Base-by-base conservation (phyloP, 495 filamentous ascomycete species). In the Pseudomonodictys pantanalensis region DNA sequence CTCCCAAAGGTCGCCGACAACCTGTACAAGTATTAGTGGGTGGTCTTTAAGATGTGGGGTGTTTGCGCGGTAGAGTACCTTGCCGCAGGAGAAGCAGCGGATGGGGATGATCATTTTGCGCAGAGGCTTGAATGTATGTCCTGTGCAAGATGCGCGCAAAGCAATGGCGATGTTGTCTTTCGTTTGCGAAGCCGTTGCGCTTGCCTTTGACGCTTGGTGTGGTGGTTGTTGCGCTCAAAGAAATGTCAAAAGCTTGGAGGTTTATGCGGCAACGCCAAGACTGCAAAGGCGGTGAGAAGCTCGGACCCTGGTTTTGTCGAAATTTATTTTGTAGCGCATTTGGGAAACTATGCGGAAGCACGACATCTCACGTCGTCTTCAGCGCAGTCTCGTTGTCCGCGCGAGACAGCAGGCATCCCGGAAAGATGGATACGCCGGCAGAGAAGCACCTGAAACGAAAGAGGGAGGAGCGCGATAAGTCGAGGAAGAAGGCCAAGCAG, bases 71-170 rank as follows among this genome's bases (percentile, higher is more conserved):
- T 32, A 45, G 32, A 24, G 18, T 20, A 96, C 93, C 87, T 97
- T 98, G 69, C 93, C 93, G 72, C 93, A 98, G 49, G 93, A 97
- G 78, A 98, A 98, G 77, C 93, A 98, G 60, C 93, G 89, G 61
- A 98, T 87, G 1, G 93, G 93, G 67, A 98, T 97, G 73, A 98
- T 98, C 93, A 98, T 98, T 45, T 52, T 54, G 60, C 24, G 25
- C 3, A 4, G 25, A 15, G 29, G 23, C 3, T 3, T 12, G 24
- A 10, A 12, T 22, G 43, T 12, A 15, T 15, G 12, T 41, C 15
- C 15, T 41, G 4, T 41, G 12, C 20, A 41, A n/a, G n/a, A n/a
- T n/a, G n/a, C n/a, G n/a, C n/a, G n/a, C n/a, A n/a, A n/a, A n/a
- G 17, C 11, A 25, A 1, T 39, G 4, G 20, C 47, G n/a, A 22